Evolutionary conservation across 2,329 filamentous ascomycete genomes (phyloP), one percentile per base, ranked within the genome.

Genomic region (Mollisiaceae sp.): DNA sequence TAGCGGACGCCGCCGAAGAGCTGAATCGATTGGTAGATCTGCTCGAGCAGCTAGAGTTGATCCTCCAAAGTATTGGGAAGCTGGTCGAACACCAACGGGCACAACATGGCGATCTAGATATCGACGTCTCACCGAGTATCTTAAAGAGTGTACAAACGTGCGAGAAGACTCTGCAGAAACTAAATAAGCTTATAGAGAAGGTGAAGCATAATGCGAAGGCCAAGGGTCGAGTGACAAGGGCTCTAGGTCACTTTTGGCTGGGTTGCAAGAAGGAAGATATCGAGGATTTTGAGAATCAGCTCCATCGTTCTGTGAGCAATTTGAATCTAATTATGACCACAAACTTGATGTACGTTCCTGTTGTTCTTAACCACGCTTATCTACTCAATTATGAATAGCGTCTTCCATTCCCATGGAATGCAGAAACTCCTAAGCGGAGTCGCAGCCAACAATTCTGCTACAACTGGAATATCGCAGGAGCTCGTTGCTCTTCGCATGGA

Each of bases 41-140:
- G 14, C 27, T 67, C 5, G 54, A 62, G 27, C 62, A 67, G 47
- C 54, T 65, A 1, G 65, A 67, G 32, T 36, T 67, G 38, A 67
- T 67, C 14, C 32, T 65, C 20, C 35, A 64, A 22, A 59, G 54
- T 56, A 50, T 62, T 18, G 43, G 35, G 20, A 22, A 41, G 43
- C 11, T 64, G 22, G 45, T 62, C 8, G 36, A 64, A 24, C 59
- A 55, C 20, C 59, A 62, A 27, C 50, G 58, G 4, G 14, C 41
- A 39, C 8, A 20, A 8, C 15, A 38, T n/a, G 39, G 52, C 8
- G 11, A 20, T 18, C 20, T 18, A 12, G 58, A 57, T 11, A 52
- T 39, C 18, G 54, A 45, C 38, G 24, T 61, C 9, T 58, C 52
- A 2, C 27, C 36, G 11, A 65, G 52, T n/a, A 54, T 65, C 3